These are phyloP conservation scores for Daldinia eschscholtzii DNA, from an alignment of 2,329 filamentous ascomycete species.

Conservation along the genomic window DNA sequence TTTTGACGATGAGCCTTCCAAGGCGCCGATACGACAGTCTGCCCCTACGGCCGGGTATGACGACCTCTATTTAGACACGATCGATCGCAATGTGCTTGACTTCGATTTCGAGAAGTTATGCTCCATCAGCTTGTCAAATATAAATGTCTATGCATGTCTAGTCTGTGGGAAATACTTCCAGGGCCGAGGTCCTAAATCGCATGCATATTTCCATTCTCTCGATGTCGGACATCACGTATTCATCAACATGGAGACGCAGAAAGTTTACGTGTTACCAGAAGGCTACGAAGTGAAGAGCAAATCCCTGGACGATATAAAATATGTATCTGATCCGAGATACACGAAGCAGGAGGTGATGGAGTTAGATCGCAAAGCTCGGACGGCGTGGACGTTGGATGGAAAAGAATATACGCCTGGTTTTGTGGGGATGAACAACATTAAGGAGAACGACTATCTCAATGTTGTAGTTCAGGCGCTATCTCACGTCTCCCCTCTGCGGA, in stretches of 20 bases:
- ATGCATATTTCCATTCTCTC: constrained; percentile 97
- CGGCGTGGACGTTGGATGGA: constrained; percentile 81
- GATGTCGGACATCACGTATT: constrained; percentile 97
- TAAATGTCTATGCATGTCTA: constrained; percentile 98
- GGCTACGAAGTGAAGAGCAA: constrained; percentile 97
- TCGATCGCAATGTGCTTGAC: constrained; percentile 91
- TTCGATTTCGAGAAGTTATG: constrained; percentile 99
- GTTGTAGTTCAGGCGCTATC: constrained; percentile 92
- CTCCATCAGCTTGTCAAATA: constrained; percentile 94
- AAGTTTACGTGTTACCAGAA: constrained; percentile 92
- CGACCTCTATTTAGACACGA: constrained; percentile 97
- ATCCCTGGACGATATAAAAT: constrained; percentile 97
- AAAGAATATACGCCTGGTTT: constrained; percentile 93
- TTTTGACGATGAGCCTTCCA: constrained; percentile 55
- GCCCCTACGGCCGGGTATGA: constrained; percentile 90
- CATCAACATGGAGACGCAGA: constrained; percentile 96
- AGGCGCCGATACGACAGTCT: constrained; percentile 73
- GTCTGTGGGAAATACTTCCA: constrained; percentile 99
- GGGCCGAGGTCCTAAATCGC: constrained; percentile 90
- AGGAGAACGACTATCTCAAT: constrained; percentile 98
- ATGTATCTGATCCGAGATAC: constrained; percentile 92
- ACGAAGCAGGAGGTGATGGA: constrained; percentile 82
- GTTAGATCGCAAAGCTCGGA: constrained; percentile 75
- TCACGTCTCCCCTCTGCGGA: constrained; percentile 89
- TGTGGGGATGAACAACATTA: constrained; percentile 99